A percentile compares a stretch with the other conserved stretches of the same genome.
Conservation (phyloP, 768 basidiomycete genomes). For the Pleurotus tuoliensis region DNA sequence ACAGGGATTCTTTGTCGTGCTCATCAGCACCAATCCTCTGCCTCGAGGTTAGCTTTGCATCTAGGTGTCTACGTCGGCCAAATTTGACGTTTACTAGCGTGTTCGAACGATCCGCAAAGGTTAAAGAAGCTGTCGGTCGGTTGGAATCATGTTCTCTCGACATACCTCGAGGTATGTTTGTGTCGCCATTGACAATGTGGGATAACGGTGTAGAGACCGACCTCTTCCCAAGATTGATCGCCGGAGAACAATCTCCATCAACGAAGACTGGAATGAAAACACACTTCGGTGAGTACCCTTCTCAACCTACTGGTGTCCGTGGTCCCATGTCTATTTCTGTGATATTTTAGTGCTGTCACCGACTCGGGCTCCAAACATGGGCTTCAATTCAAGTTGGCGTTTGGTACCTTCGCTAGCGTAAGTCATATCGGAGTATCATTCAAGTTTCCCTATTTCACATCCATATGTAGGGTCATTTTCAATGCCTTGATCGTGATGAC, state of each 20-base stretch:
- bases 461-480: not conserved
- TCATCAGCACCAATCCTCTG: not conserved
- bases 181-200: not conserved
- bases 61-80: no score
- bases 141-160: not conserved
- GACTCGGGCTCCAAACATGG: not conserved
- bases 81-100: not conserved
- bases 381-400: not conserved
- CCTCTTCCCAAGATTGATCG: not conserved
- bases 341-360: not conserved
- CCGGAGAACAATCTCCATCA: not conserved
- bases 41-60: not conserved
- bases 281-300: not conserved
- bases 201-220: no score
- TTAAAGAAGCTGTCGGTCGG: not conserved
- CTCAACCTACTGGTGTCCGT: not conserved
- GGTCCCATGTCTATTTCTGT: not conserved
- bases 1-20: not conserved
- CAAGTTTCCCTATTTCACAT: no score
- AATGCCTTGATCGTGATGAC: not conserved
- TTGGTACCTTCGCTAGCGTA: not conserved
- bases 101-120: not conserved
- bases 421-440: not conserved
- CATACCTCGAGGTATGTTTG: not conserved
- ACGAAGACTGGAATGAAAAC: not conserved